Evolutionary conservation across 2,329 filamentous ascomycete species (phyloP).

Genomic region (Cryphonectria radicalis): DNA sequence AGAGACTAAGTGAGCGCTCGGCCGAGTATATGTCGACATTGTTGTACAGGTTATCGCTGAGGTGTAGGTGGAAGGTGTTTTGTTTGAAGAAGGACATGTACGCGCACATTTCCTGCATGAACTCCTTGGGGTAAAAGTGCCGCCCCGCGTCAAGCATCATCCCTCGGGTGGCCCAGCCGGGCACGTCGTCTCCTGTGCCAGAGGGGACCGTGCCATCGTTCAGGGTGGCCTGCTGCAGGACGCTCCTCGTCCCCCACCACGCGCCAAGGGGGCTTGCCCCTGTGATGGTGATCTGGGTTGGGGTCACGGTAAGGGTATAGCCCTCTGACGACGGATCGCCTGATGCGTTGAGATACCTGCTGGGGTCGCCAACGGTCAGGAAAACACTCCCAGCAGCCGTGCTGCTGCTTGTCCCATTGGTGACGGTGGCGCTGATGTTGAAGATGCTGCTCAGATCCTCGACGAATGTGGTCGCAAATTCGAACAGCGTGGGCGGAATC

Average conservation of each 20-base stretch:
- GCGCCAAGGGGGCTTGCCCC: conserved; percentile 59
- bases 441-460: conserved; percentile 39
- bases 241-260: conserved; percentile 62
- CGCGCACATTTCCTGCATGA: conserved; percentile 60
- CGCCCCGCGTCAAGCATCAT: conserved; percentile 58
- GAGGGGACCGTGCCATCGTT: conserved; percentile 43
- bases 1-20: conserved; percentile 53
- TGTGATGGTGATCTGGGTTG: conserved; percentile 48
- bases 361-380: conserved; percentile 49
- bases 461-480: conserved; percentile 53
- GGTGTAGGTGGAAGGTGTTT: conserved; percentile 61
- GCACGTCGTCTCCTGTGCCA: conserved; percentile 52
- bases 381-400: conserved; percentile 41
- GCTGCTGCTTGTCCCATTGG: conserved; percentile 30
- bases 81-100: conserved; percentile 67
- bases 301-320: conserved; percentile 49
- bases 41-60: conserved; percentile 60
- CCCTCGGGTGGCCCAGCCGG: conserved; percentile 55
- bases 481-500: conserved; percentile 53
- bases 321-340: conserved; percentile 53
- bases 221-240: conserved; percentile 56
- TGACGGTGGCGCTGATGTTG: conserved; percentile 37
- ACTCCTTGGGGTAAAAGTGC: conserved; percentile 59
- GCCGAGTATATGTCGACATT: conserved; percentile 51
- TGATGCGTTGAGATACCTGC: conserved; percentile 48